Base-by-base conservation (phyloP, 257 asterid genomes). In the Forsythia suspensa region DNA sequence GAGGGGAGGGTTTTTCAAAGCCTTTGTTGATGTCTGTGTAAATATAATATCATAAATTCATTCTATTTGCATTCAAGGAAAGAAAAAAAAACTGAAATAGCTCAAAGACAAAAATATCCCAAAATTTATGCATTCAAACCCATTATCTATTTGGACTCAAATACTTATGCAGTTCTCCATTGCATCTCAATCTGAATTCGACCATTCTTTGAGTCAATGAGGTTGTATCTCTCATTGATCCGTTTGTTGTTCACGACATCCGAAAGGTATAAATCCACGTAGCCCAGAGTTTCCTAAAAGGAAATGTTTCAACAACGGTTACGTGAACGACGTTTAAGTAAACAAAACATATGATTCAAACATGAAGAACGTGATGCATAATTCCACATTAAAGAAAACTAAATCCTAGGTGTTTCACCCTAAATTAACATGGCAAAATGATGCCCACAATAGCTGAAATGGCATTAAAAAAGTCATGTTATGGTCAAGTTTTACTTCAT, bases 201-300 rank as follows among this genome's bases (percentile, higher is more conserved):
- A n/a, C 99, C 99, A 72, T 95, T 93, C 91, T 93, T 95, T 3
- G 98, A 93, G 89, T 95, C 97, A 63, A 92, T 95, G 4, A 95
- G 95, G 83, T 92, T 91, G 87, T 95, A 93, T 82, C 98, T 92
- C 91, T 95, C 98, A 69, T 95, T 95, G 81, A 92, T 92, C 80
- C 99, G 78, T 89, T 92, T 95, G 87, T 95, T 95, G 77, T 16
- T 76, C 8, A 95, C 90, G 20, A 92, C 97, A 68, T 95, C 99
- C 16, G 95, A 85, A 0, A 95, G 86, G 73, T 88, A 76, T 83
- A 95, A 82, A 73, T 92, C 98, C 68, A 89, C 90, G 24, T 92
- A 89, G 6, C 97, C 97, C 83, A 92, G 80, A 73, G 84, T 67
- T 85, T 92, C 97, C 97, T 92, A 80, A 4, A 9, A 76, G 5